A percentile compares a stretch with the other conserved stretches of the same genome.
phyloP scores from a whole-genome alignment of 768 basidiomycete species.

The Naganishia onofrii region DNA sequence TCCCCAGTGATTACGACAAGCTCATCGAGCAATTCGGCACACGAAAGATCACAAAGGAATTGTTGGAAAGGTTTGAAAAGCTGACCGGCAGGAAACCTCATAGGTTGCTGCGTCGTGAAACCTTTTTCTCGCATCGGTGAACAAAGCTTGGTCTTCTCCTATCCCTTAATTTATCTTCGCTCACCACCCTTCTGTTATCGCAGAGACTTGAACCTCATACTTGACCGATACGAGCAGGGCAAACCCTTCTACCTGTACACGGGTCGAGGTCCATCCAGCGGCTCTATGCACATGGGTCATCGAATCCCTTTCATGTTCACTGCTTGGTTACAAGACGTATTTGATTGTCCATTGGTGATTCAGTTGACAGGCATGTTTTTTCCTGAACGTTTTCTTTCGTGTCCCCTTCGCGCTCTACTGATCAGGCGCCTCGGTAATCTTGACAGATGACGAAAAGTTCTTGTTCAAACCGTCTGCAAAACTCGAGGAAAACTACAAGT shows the following conservation, averaged over 20 bases:
- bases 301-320: slow-evolving; percentile 97
- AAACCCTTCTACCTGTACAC: slow-evolving; percentile 99
- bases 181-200: slow-evolving; percentile 13
- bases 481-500: slow-evolving; percentile 77
- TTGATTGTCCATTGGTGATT: slow-evolving; percentile 87
- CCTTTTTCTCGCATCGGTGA: slow-evolving; percentile 97
- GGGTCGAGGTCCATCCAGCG: slow-evolving; percentile 91
- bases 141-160: slow-evolving; percentile 35
- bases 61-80: slow-evolving; percentile 84
- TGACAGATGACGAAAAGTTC: slow-evolving; percentile 96
- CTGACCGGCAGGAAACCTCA: slow-evolving; percentile 87
- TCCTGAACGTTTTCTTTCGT: not conserved
- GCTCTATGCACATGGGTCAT: slow-evolving; percentile 96
- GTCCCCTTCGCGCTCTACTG: not conserved
- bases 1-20: slow-evolving; percentile 94
- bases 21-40: slow-evolving; percentile 92
- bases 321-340: slow-evolving; percentile 96
- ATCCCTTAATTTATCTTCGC: not conserved
- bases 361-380: slow-evolving; percentile 78
- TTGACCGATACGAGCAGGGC: slow-evolving; percentile 91
- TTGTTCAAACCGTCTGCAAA: slow-evolving; percentile 82
- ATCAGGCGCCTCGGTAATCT: not conserved
- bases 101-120: slow-evolving; percentile 78
- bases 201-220: slow-evolving; percentile 88
- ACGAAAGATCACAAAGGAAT: slow-evolving; percentile 66